Percentiles rank a stretch among this genome's conserved stretches.
These are phyloP conservation scores for Brassica incana DNA, from an alignment of 345 rosid species.

Conservation along the genomic window DNA sequence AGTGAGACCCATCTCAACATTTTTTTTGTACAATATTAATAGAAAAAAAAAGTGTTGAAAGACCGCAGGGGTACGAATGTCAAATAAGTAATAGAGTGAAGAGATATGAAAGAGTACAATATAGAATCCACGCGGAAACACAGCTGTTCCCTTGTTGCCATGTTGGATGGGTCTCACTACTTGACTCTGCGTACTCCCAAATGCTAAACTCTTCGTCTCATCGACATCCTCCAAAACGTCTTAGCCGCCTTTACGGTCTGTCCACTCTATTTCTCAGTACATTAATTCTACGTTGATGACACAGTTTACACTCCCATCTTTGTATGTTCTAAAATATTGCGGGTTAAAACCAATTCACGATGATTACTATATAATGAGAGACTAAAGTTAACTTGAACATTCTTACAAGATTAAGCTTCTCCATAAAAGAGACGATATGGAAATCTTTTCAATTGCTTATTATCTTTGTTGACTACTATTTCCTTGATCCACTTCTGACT, in stretches of 20 bases:
- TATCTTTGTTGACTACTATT: not conserved
- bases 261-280: not conserved
- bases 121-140: constrained; percentile 40
- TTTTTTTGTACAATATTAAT: no score
- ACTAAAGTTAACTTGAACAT: not conserved
- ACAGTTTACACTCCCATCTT: not conserved
- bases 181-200: not conserved
- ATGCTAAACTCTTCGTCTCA: not conserved
- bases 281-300: not conserved
- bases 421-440: not conserved
- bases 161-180: constrained; percentile 21
- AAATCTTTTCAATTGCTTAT: not conserved
- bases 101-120: constrained; percentile 2
- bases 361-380: not conserved
- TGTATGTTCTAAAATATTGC: not conserved
- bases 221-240: not conserved
- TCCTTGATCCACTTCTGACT: not conserved
- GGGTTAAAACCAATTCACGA: not conserved
- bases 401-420: not conserved
- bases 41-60: not conserved
- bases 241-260: not conserved
- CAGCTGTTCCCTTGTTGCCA: constrained; percentile 43
- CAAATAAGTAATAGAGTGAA: not conserved
- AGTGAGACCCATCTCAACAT: no score
- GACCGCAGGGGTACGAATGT: constrained; percentile 25